phyloP scores from a whole-genome alignment of 345 rosid species.

The Eucalyptus cloeziana region DNA sequence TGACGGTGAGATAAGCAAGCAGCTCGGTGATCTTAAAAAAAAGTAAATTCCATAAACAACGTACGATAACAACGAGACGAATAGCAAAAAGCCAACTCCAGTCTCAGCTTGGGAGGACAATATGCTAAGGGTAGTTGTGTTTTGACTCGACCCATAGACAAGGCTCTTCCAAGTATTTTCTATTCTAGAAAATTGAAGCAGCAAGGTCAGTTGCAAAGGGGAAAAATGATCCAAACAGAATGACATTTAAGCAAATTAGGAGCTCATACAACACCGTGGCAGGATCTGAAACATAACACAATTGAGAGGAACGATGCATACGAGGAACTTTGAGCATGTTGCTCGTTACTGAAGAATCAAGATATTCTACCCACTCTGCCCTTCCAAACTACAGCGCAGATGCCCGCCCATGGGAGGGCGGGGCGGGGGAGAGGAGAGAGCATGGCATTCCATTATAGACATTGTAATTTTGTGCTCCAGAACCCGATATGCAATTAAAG shows the following conservation, averaged over 20 bases:
- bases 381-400: too few species aligned
- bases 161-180: conserved; percentile 85
- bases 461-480: background rate
- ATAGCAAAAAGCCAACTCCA: conserved; percentile 72
- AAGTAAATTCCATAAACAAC: conserved; percentile 3
- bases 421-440: background rate
- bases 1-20: background rate
- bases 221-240: background rate
- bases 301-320: too few species aligned
- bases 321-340: background rate
- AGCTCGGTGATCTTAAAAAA: background rate
- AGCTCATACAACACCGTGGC: too few species aligned
- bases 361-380: background rate
- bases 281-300: too few species aligned
- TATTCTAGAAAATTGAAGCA: conserved; percentile 10
- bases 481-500: background rate
- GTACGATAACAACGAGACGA: conserved; percentile 73
- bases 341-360: background rate
- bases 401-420: too few species aligned
- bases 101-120: conserved; percentile 86
- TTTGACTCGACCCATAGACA: conserved; percentile 95
- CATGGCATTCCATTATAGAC: background rate
- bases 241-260: too few species aligned
- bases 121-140: conserved; percentile 69
- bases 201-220: background rate